A percentile compares a stretch with the other conserved stretches of the same genome.
phyloP scores from a whole-genome alignment of 2,329 filamentous ascomycete genomes.

The Stagonosporopsis rhizophila region DNA sequence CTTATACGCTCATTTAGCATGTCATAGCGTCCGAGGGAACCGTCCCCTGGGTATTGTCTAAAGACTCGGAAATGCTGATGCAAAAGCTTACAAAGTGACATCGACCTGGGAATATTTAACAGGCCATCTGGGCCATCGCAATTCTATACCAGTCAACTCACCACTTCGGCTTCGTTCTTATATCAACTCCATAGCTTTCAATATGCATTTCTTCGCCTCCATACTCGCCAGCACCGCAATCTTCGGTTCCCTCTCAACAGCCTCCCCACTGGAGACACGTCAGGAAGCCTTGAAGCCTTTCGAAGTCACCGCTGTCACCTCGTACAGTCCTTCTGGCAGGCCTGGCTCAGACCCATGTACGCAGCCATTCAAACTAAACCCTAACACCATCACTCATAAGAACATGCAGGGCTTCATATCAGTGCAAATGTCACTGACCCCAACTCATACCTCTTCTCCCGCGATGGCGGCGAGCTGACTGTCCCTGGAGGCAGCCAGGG shows the following conservation, averaged over 20 bases:
- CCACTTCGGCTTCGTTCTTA: neutral
- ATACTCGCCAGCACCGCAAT: slow-evolving; percentile 11
- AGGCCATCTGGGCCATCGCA: neutral
- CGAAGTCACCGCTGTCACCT: slow-evolving; percentile 22
- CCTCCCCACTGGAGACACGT: slow-evolving; percentile 22
- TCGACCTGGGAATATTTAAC: neutral
- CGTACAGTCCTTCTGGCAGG: neutral
- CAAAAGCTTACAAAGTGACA: neutral
- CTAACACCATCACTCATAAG: neutral
- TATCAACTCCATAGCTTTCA: neutral
- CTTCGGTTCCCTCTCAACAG: neutral
- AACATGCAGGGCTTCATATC: slow-evolving; percentile 27
- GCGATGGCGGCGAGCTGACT: slow-evolving; percentile 13
- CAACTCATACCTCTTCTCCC: slow-evolving; percentile 26
- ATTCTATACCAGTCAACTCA: neutral
- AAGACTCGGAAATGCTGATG: neutral
- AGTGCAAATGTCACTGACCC: slow-evolving; percentile 36
- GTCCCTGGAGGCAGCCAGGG: slow-evolving; percentile 29
- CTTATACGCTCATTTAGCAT: neutral
- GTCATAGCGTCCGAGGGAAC: neutral
- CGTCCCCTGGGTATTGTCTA: neutral
- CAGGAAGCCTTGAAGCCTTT: slow-evolving; percentile 28
- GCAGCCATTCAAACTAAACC: neutral
- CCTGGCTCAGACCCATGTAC: neutral
- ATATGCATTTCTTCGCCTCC: slow-evolving; percentile 23